Percentiles rank a stretch among this genome's conserved stretches.
These are phyloP conservation scores for Aspergillus pseudoglaucus DNA, from an alignment of 2,329 filamentous ascomycete genomes.

Conservation along the genomic window DNA sequence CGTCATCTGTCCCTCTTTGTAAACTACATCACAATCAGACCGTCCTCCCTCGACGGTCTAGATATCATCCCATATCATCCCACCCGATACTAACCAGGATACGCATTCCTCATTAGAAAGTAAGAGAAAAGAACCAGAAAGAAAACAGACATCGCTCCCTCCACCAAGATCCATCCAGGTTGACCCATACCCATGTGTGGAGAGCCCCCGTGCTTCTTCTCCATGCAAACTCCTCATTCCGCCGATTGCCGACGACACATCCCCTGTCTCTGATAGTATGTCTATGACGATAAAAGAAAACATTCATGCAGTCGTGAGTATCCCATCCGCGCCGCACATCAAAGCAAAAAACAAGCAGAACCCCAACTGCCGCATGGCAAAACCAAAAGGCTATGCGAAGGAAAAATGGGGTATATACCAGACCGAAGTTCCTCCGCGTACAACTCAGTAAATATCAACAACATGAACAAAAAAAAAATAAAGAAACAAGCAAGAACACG, in stretches of 20 bases:
- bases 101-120: neutral
- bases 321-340: slow-evolving; percentile 13
- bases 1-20: neutral
- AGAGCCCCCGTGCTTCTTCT: neutral
- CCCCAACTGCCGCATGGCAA: slow-evolving; percentile 11
- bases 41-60: neutral
- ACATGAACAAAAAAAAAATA: slow-evolving; percentile 1
- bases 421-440: slow-evolving; percentile 14
- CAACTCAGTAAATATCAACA: slow-evolving; percentile 8
- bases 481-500: neutral
- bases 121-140: neutral
- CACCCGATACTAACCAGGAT: no score
- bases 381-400: slow-evolving; percentile 19
- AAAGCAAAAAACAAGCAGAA: slow-evolving; percentile 5
- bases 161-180: neutral
- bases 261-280: slow-evolving; percentile 12
- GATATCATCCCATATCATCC: neutral
- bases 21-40: no score
- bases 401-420: slow-evolving; percentile 22
- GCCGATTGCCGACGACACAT: neutral
- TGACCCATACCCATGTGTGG: neutral
- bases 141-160: neutral
- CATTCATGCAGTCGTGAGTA: slow-evolving; percentile 23
- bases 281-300: slow-evolving; percentile 12
- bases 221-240: neutral